These are phyloP conservation scores for Ceratocystis albifundus DNA, from an alignment of 2,329 filamentous ascomycete genomes.

Conservation along the genomic window DNA sequence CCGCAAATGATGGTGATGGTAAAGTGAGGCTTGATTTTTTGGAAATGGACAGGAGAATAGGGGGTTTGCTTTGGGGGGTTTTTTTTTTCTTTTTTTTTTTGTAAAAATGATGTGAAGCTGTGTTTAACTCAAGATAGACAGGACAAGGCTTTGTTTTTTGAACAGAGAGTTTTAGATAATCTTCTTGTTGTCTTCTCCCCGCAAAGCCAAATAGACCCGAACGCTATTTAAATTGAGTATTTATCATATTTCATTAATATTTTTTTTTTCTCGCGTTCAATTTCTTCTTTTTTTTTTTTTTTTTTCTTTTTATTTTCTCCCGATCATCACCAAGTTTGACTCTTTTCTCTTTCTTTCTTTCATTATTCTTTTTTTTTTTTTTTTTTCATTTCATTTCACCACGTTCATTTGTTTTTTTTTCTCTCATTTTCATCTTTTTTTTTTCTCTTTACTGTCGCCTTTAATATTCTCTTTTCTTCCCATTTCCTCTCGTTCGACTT, in stretches of 20 bases:
- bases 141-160: too few species aligned
- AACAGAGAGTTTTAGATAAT: not conserved
- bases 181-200: not conserved
- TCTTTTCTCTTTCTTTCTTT: constrained; percentile 5
- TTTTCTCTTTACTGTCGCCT: constrained; percentile 5
- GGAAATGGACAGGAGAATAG: not conserved
- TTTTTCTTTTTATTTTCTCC: not conserved
- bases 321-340: not conserved
- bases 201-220: not conserved
- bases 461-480: not conserved
- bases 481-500: not conserved
- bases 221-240: not conserved
- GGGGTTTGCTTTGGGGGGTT: too few species aligned
- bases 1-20: not conserved
- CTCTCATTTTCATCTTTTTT: constrained; percentile 15
- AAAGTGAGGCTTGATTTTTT: not conserved
- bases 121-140: too few species aligned
- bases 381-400: constrained; percentile 12
- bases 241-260: not conserved
- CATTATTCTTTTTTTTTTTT: constrained; percentile 4
- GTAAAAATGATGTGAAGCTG: not conserved
- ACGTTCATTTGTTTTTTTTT: constrained; percentile 16
- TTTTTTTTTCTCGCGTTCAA: not conserved
- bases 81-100: not conserved
- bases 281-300: not conserved